Evolutionary conservation across 2,329 filamentous ascomycete species (phyloP), one percentile per base, ranked within the genome.

Genomic region (Paecilomyces fulvus): DNA sequence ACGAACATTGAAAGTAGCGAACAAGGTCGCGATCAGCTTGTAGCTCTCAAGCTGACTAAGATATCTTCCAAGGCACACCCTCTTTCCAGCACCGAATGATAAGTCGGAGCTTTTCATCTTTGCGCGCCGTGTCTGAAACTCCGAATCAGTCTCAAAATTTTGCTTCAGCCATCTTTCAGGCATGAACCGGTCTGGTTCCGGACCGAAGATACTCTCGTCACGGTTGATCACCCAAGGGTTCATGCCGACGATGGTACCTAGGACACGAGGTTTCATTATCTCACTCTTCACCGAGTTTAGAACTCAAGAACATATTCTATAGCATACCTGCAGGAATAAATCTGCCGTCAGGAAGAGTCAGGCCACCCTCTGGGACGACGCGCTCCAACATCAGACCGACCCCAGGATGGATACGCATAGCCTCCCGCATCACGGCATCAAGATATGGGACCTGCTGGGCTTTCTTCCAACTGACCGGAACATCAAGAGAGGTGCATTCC

Each of bases 191-290:
- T 67, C 63, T 1, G 60, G 61, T 37, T 67, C 63, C 8, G 52
- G 17, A 9, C 63, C 64, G 51, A 67, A 67, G 28, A 62, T 56
- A 3, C 31, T 46, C 17, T 60, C 51, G 30, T 60, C 55, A 12
- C 62, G 58, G 46, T 66, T 64, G n/a, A 64, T 52, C 10, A 66
- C 63, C 59, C 62, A 67, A 5, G 64, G 59, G 46, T 67, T 67
- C n/a, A 64, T 63, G 10, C 64, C 65, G 9, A 67, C 56, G 8
- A 65, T 60, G 12, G 64, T 65, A n/a, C 64, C 62, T 43, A 43
- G 37, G 17, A n/a, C 5, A 43, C 9, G 14, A 8, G 3, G 7
- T 14, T 37, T 37, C n/a, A n/a, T 37, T 3, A 43, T 1, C 10
- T 17, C 6, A 43, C 17, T n/a, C 9, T 17, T 43, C 37, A 9